Percentiles rank a stretch among this genome's conserved stretches.
Evolutionary conservation across 345 rosid genomes (phyloP).

Genomic region (Moricandia arvensis): DNA sequence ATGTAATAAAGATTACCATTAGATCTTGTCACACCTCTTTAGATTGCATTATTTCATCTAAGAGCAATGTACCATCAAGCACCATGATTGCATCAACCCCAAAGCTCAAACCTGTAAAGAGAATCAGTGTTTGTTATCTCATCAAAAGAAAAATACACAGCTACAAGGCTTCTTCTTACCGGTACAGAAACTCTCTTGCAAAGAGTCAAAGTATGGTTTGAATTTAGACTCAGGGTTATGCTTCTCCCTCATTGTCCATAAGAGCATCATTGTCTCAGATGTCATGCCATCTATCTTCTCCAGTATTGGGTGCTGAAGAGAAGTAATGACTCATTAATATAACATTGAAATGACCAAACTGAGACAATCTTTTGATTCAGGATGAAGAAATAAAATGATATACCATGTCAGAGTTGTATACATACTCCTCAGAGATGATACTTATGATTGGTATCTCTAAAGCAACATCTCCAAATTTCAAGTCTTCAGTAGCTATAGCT

Average conservation of each 20-base stretch:
- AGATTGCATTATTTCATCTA: conserved; percentile 89
- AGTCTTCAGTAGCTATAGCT: conserved; percentile 63
- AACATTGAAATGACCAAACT: not conserved
- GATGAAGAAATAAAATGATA: not conserved
- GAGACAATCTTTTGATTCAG: conserved; percentile 4
- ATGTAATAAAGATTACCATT: conserved; percentile 3
- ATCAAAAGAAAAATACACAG: conserved; percentile 3
- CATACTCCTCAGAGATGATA: conserved; percentile 66
- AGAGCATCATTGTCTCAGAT: conserved; percentile 73
- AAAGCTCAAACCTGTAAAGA: conserved; percentile 72
- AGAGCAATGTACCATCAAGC: conserved; percentile 78
- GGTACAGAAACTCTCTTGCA: conserved; percentile 70
- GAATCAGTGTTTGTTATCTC: conserved; percentile 11
- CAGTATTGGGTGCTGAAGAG: conserved; percentile 59
- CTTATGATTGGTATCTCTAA: conserved; percentile 75
- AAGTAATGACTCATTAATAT: not conserved
- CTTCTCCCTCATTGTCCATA: conserved; percentile 98
- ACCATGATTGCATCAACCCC: conserved; percentile 75
- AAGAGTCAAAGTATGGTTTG: conserved; percentile 66
- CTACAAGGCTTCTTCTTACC: conserved; percentile 42
- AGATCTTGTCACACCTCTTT: conserved; percentile 63
- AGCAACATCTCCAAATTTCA: conserved; percentile 76
- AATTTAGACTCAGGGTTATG: conserved; percentile 62
- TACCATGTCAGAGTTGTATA: conserved; percentile 70
- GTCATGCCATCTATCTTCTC: conserved; percentile 68